Base-by-base conservation (phyloP, 83 land plant species). In the Picea abies region DNA sequence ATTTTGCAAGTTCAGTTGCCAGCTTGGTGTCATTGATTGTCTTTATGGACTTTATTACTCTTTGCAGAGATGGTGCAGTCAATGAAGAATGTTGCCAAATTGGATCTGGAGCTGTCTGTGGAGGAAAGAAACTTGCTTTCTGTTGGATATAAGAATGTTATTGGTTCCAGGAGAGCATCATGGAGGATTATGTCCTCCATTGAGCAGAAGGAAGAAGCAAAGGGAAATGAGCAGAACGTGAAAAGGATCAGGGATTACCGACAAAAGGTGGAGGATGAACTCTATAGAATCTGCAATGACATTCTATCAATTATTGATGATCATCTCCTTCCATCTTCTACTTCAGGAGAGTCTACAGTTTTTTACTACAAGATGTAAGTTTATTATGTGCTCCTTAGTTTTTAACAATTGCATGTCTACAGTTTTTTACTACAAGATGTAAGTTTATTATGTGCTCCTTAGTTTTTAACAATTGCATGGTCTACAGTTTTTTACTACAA, bases 111-210 rank as follows among this genome's bases (percentile, higher is more conserved):
- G 83, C 82, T 91, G 83, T 85, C 88, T 5, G 86, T 89, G 49
- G 93, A 91, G 76, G 93, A 91, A 62, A 87, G 93, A 60, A 91
- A 91, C 65, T 87, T 91, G 25, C 86, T 91, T 39, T 91, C 88
- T 37, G 91, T 91, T 58, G 91, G 93, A 3, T 91, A 87, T 86
- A 91, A 91, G 56, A 91, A 91, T 82, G 93, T 91, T 26, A 91
- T 91, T 60, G 93, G 93, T 63, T 91, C 93, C 22, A 77, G 91
- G 26, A 81, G 91, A 10, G 91, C 93, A 61, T 91, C 93, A 25
- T 91, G 91, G 93, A 86, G 93, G 23, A 91, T 91, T 63, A 91
- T 91, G 92, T 90, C 92, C 15, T 90, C 92, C 1, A 90, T 90
- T 67, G 92, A 90, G 80, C 93, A 91, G 79, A 91, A 89, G 39